Evolutionary conservation across 73 alveolate genomes (phyloP).

Genomic region (Uronychia setigera): DNA sequence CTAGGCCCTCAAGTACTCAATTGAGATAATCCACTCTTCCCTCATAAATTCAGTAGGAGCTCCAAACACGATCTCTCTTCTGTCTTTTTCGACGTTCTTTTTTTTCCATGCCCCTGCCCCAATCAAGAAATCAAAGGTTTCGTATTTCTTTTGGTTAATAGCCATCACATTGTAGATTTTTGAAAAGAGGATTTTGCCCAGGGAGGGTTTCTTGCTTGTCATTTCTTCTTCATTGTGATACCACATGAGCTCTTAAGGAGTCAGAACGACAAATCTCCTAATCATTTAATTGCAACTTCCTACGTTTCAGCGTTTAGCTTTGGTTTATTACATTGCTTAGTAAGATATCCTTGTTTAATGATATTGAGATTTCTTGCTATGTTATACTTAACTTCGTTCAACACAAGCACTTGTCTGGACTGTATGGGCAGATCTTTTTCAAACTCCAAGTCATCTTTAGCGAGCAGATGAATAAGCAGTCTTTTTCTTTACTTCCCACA

Average conservation of each 20-base stretch:
- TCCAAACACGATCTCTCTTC: constrained; percentile 66
- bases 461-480: constrained; percentile 42
- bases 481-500: constrained; percentile 49
- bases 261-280: constrained; percentile 33
- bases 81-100: constrained; percentile 50
- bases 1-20: constrained; percentile 58
- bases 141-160: constrained; percentile 15
- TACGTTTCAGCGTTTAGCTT: constrained; percentile 32
- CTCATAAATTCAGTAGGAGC: constrained; percentile 48
- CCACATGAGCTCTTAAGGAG: constrained; percentile 54
- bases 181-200: constrained; percentile 40
- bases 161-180: constrained; percentile 47
- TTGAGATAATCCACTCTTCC: constrained; percentile 67
- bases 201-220: constrained; percentile 12
- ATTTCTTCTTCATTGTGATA: constrained; percentile 63
- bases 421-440: constrained; percentile 55
- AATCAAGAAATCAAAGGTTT: constrained; percentile 54
- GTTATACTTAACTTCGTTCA: constrained; percentile 37
- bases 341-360: constrained; percentile 47
- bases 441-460: constrained; percentile 48
- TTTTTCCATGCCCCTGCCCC: constrained; percentile 65
- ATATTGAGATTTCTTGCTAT: constrained; percentile 32
- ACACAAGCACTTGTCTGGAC: constrained; percentile 47
- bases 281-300: not conserved
- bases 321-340: constrained; percentile 65